These are phyloP conservation scores for Myxozyma mucilagina DNA, from an alignment of 805 yeast genomes.

Conservation along the genomic window DNA sequence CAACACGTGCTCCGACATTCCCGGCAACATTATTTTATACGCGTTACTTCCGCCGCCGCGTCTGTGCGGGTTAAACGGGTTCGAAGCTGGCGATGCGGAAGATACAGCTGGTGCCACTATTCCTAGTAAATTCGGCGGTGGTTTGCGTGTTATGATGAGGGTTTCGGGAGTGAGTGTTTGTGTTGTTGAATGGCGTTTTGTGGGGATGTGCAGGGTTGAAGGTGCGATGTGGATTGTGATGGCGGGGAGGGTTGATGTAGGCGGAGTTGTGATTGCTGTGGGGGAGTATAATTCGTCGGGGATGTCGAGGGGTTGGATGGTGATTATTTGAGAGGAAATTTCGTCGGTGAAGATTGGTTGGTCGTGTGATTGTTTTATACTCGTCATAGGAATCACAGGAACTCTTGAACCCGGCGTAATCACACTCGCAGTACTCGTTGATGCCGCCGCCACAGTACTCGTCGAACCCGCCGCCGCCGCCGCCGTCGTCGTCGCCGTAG, in stretches of 20 bases:
- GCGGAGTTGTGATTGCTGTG: too few species aligned
- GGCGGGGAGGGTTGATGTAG: too few species aligned
- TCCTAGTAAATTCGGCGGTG: slow-evolving; percentile 21
- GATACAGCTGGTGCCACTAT: slow-evolving; percentile 28
- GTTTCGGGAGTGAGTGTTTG: slow-evolving; percentile 5
- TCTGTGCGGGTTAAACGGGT: slow-evolving; percentile 28
- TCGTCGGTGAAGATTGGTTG: too few species aligned
- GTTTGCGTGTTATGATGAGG: slow-evolving; percentile 10
- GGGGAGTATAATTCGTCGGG: too few species aligned
- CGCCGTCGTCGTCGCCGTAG: not conserved
- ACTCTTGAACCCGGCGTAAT: too few species aligned
- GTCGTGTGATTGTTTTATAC: too few species aligned
- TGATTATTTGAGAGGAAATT: too few species aligned
- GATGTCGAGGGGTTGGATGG: too few species aligned
- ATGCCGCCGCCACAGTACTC: not conserved
- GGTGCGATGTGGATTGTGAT: too few species aligned
- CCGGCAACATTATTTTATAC: slow-evolving; percentile 29
- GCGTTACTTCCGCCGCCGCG: slow-evolving; percentile 28
- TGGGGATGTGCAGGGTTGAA: not conserved
- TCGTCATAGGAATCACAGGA: too few species aligned
- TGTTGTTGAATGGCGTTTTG: not conserved
- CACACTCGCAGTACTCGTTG: too few species aligned
- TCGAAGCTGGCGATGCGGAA: slow-evolving; percentile 30
- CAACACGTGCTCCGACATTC: slow-evolving; percentile 21
- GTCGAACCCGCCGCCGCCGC: not conserved